Base-by-base conservation (phyloP, 2,329 filamentous ascomycete genomes). In the Claviceps digitariae region DNA sequence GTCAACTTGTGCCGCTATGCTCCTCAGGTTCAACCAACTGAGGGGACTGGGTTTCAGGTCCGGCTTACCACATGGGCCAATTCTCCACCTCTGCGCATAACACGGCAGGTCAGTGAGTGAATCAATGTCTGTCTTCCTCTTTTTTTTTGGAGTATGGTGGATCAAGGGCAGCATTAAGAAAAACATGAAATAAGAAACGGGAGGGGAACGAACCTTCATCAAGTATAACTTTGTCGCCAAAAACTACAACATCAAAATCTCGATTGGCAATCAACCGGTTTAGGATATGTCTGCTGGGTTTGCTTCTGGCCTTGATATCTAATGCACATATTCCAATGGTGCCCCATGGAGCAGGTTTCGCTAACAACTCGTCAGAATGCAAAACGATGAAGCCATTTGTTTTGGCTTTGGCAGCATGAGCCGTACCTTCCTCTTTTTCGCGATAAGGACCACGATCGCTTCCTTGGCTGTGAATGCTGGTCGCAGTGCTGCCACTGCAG, bases 191-290 rank as follows among this genome's bases (percentile, higher is more conserved):
- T 6, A 17, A 17, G 4, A 38, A 38, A 17, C 2, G 31, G 4
- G 34, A 38, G 34, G 15, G 13, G 34, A 17, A 65, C 75, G 60
- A 61, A 81, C 79, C 79, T 78, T 98, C 93, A 64, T 98, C 93
- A 38, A 98, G 76, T 60, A 98, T 98, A 45, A 96, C 91, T 71
- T 98, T 98, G 73, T 98, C 93, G 48, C 93, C 94, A 72, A 98
- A 98, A 13, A 98, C 91, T 57, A 95, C 85, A 25, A 97, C 90
- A 63, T 98, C 91, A 63, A 98, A 97, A 61, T 97, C 91, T 50
- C 84, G 82, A 59, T 94, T 90, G 36, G 87, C 82, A 59, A 96
- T 91, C 21, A 98, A 76, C 50, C 90, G 82, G 64, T 95, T 97
- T 55, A 98, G 73, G 60, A 98, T 98, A 64, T 95, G 97, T 59